Conservation (phyloP, 306 rosid species). For the Argentina anserina region DNA sequence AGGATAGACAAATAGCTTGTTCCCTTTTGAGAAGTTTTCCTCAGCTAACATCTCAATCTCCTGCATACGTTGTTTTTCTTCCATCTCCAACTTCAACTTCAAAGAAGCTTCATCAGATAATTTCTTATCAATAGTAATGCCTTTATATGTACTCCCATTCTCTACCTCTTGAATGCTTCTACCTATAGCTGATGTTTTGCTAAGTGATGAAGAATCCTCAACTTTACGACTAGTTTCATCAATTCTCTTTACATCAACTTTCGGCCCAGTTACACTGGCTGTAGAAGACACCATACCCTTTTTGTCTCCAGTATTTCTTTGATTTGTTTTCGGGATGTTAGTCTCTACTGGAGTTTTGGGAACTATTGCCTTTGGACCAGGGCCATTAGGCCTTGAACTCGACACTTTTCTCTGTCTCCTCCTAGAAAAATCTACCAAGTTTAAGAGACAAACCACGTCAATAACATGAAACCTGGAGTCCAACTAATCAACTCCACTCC, state of each 20-base stretch:
- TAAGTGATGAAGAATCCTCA: slow-evolving; percentile 31
- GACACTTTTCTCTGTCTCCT: slow-evolving; percentile 56
- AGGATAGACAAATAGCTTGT: slow-evolving; percentile 69
- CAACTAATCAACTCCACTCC: slow-evolving; percentile 7
- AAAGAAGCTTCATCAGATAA: slow-evolving; percentile 44
- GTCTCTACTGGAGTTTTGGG: slow-evolving; percentile 38
- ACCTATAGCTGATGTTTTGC: slow-evolving; percentile 24
- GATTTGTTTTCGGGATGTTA: slow-evolving; percentile 38
- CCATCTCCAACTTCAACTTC: slow-evolving; percentile 50
- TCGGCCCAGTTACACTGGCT: slow-evolving; percentile 34
- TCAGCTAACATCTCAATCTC: slow-evolving; percentile 68
- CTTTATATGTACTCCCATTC: slow-evolving; percentile 31
- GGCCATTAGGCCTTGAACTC: slow-evolving; percentile 42
- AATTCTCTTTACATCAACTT: slow-evolving; percentile 28
- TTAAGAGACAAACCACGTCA: slow-evolving; percentile 7
- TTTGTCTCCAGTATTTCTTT: slow-evolving; percentile 34
- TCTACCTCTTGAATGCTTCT: slow-evolving; percentile 24
- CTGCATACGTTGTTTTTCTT: slow-evolving; percentile 45
- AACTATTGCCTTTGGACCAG: slow-evolving; percentile 50
- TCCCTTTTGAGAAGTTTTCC: slow-evolving; percentile 50
- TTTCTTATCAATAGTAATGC: slow-evolving; percentile 24
- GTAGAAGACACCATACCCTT: slow-evolving; percentile 42
- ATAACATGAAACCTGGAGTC: neutral
- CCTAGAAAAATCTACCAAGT: slow-evolving; percentile 55
- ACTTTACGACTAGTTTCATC: slow-evolving; percentile 32